phyloP scores from a whole-genome alignment of 306 rosid species.

The Delonix regia region DNA sequence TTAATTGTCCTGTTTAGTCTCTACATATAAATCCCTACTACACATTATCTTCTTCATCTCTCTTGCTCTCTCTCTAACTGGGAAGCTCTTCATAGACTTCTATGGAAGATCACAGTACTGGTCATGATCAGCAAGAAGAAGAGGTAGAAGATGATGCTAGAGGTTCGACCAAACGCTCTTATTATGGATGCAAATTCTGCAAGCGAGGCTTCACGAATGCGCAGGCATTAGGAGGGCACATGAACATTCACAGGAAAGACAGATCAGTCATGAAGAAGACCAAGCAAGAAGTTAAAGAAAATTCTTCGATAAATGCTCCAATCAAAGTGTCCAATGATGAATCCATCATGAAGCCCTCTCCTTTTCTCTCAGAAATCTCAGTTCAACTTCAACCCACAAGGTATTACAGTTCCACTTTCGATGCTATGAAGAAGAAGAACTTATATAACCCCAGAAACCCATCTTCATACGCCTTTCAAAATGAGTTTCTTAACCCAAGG shows the following conservation, averaged over 20 bases:
- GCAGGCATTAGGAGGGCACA: slow-evolving; percentile 39
- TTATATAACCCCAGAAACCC: too few species aligned
- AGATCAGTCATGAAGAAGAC: slow-evolving; percentile 45
- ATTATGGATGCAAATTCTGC: slow-evolving; percentile 73
- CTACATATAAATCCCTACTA: slow-evolving; percentile 29
- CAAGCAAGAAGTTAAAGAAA: slow-evolving; percentile 33
- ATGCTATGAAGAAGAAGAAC: too few species aligned
- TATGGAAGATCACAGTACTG: not conserved
- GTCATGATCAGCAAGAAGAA: slow-evolving; percentile 27
- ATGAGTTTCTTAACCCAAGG: not conserved
- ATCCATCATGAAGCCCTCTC: too few species aligned
- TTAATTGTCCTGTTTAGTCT: not conserved
- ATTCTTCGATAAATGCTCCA: slow-evolving; percentile 17
- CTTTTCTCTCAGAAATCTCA: too few species aligned
- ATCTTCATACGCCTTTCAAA: too few species aligned
- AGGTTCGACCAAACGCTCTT: slow-evolving; percentile 35
- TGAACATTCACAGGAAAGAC: slow-evolving; percentile 64
- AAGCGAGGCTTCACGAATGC: slow-evolving; percentile 80
- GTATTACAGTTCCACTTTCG: not conserved
- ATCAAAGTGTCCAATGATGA: too few species aligned
- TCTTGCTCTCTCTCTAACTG: not conserved
- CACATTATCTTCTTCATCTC: slow-evolving; percentile 3
- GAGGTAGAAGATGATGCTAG: slow-evolving; percentile 19
- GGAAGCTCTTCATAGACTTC: not conserved
- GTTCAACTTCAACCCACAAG: not conserved